Conservation (phyloP, 2,329 filamentous ascomycete genomes). For the Zasmidium citrigriseum region DNA sequence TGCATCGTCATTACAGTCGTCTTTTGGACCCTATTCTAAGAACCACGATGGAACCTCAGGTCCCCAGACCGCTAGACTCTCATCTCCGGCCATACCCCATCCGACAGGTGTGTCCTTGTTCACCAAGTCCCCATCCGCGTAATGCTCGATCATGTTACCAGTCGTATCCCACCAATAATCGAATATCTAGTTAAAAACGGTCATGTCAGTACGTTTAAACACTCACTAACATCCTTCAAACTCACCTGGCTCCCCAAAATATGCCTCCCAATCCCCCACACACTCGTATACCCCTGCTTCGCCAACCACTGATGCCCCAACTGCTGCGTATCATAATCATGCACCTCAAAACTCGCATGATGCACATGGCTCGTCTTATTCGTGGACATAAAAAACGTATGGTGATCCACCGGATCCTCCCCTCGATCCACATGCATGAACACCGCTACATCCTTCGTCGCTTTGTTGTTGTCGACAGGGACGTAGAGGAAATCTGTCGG, state of each 20-base stretch:
- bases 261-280: slow-evolving; percentile 68
- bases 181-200: slow-evolving; percentile 52
- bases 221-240: no score
- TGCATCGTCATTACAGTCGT: neutral
- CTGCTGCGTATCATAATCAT: slow-evolving; percentile 70
- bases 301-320: slow-evolving; percentile 70
- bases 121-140: slow-evolving; percentile 69
- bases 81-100: slow-evolving; percentile 40
- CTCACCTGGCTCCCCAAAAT: slow-evolving; percentile 15
- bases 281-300: slow-evolving; percentile 62
- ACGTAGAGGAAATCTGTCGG: slow-evolving; percentile 44
- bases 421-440: slow-evolving; percentile 60
- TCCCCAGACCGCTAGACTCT: slow-evolving; percentile 32
- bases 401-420: slow-evolving; percentile 54
- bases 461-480: slow-evolving; percentile 8
- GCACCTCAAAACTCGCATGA: slow-evolving; percentile 69
- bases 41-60: slow-evolving; percentile 30
- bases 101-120: slow-evolving; percentile 51
- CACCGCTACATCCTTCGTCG: slow-evolving; percentile 20
- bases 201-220: neutral
- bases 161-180: slow-evolving; percentile 61
- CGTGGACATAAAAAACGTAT: slow-evolving; percentile 54
- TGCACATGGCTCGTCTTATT: slow-evolving; percentile 56
- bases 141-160: slow-evolving; percentile 40
- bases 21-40: neutral